Base-by-base conservation (phyloP, 2,329 filamentous ascomycete genomes). In the Sporothrix humicola region DNA sequence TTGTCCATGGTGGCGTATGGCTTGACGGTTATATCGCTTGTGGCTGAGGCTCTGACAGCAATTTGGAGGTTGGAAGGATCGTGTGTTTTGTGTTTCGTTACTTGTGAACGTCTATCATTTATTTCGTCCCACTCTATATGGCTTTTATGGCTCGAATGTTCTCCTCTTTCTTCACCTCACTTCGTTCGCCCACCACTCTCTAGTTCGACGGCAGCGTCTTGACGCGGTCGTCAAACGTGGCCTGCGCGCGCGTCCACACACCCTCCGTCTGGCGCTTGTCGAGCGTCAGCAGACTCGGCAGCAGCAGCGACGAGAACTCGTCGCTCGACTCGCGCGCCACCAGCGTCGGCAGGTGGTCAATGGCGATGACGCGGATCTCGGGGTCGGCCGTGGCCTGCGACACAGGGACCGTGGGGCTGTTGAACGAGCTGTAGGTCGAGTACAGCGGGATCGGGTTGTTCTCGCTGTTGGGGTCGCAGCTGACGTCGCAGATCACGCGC, bases 251-350 rank as follows among this genome's bases (percentile, higher is more conserved):
- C 72, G 88, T 86, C 95, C 95, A 98, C n/a, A 97, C 95, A 13
- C 88, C 87, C 37, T 90, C 87, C 23, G 87, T 91, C 74, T 87
- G 84, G 80, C 93, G 89, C 80, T 96, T 89, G 82, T 96, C 93
- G 75, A 98, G 87, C 75, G 90, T 87, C 75, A 96, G 82, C 77
- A 98, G 84, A 79, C 90, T 92, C 23, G 94, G 93, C 79, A 97
- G 85, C 77, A 98, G 85, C 66, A 92, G 92, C 70, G 88, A 85
- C 81, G 91, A 93, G 84, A 97, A 98, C 23, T 81, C 91, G 83
- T 98, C 94, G 59, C 90, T 94, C 37, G 94, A 91, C 84, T 98
- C 95, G 71, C 95, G 87, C 1, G 95, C 93, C 52, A 98, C 86
- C 77, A 98, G 88, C 71, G 90, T 92, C 3, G 94, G 93, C 71